Evolutionary conservation across 2,329 filamentous ascomycete genomes (phyloP).

Genomic region (Colletotrichum falcatum): DNA sequence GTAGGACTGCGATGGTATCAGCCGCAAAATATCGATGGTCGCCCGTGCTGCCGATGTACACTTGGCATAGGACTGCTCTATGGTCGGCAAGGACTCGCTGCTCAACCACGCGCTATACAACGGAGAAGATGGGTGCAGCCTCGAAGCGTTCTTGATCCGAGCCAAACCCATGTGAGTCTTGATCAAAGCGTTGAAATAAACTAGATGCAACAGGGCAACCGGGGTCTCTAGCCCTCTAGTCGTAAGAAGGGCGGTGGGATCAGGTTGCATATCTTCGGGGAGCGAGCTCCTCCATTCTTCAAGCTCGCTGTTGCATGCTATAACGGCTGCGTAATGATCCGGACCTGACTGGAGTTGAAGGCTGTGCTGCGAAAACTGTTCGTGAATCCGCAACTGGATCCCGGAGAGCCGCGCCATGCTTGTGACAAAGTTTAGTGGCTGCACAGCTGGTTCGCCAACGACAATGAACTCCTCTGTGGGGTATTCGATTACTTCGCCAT

Average conservation of each 20-base stretch:
- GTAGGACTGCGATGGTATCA: slow-evolving; percentile 23
- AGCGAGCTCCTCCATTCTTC: slow-evolving; percentile 25
- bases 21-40: slow-evolving; percentile 15
- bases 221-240: slow-evolving; percentile 18
- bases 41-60: slow-evolving; percentile 32
- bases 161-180: slow-evolving; percentile 23
- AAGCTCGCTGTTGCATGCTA: slow-evolving; percentile 5
- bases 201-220: slow-evolving; percentile 10
- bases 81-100: neutral
- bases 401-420: slow-evolving; percentile 18
- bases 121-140: neutral
- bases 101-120: neutral
- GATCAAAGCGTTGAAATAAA: slow-evolving; percentile 23
- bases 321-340: neutral
- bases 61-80: slow-evolving; percentile 21
- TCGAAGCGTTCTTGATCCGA: slow-evolving; percentile 14
- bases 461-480: slow-evolving; percentile 4
- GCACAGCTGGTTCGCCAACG: neutral
- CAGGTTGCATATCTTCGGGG: slow-evolving; percentile 10
- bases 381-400: slow-evolving; percentile 24
- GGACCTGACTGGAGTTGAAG: neutral
- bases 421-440: neutral
- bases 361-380: slow-evolving; percentile 3
- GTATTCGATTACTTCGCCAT: slow-evolving; percentile 6
- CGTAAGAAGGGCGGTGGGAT: neutral